Evolutionary conservation across 306 rosid genomes (phyloP).

Genomic region (Dryas octopetala): DNA sequence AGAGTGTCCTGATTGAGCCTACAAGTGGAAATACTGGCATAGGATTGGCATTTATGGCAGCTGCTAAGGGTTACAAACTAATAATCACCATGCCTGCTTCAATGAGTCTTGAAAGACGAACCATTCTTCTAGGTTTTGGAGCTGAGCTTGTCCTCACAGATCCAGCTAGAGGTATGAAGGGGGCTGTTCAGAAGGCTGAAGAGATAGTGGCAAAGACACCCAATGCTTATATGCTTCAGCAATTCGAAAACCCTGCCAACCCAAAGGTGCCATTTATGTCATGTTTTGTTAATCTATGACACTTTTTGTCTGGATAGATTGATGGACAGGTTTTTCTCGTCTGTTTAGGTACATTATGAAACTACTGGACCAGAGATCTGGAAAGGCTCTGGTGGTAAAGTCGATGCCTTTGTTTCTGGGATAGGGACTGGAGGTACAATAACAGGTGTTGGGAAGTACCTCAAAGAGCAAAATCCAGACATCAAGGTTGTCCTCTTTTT

Average conservation of each 20-base stretch:
- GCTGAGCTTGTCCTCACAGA: slow-evolving; percentile 88
- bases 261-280: slow-evolving; percentile 54
- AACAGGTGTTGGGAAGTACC: slow-evolving; percentile 84
- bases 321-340: not conserved
- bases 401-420: slow-evolving; percentile 89
- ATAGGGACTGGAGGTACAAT: slow-evolving; percentile 94
- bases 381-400: slow-evolving; percentile 67
- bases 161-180: slow-evolving; percentile 91
- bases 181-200: slow-evolving; percentile 86
- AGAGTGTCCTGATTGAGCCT: slow-evolving; percentile 86
- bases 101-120: slow-evolving; percentile 90
- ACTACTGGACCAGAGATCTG: slow-evolving; percentile 97
- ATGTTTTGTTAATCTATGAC: slow-evolving; percentile 9
- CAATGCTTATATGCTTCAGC: slow-evolving; percentile 78
- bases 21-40: slow-evolving; percentile 94
- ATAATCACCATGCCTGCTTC: slow-evolving; percentile 88
- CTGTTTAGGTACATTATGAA: slow-evolving; percentile 73
- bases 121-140: slow-evolving; percentile 81
- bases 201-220: slow-evolving; percentile 74
- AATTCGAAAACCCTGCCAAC: slow-evolving; percentile 89
- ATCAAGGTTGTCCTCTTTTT: slow-evolving; percentile 56
- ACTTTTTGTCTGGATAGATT: slow-evolving; percentile 19
- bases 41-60: slow-evolving; percentile 90
- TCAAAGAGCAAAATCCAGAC: slow-evolving; percentile 80
- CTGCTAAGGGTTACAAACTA: slow-evolving; percentile 86